phyloP scores from a whole-genome alignment of 805 yeast genomes.

The Sugiyamaella americana region DNA sequence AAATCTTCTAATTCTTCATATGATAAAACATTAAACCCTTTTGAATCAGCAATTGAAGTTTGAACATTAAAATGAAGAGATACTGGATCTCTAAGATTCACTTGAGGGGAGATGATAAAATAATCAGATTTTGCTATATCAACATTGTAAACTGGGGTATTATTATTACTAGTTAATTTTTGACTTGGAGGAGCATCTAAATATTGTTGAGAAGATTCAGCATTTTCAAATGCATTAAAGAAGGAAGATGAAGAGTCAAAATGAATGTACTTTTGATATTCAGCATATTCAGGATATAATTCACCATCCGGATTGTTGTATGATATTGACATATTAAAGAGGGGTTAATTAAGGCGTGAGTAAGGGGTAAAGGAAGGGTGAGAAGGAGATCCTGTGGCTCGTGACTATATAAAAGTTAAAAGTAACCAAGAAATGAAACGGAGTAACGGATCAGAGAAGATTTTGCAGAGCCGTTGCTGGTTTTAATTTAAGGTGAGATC shows the following conservation, averaged over 20 bases:
- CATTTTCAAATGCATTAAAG: conserved; percentile 18
- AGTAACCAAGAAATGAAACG: no score
- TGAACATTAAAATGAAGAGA: conserved; percentile 26
- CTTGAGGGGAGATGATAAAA: conserved; percentile 23
- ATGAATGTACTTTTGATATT: conserved; percentile 6
- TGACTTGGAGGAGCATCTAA: conserved; percentile 18
- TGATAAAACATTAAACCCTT: conserved; percentile 22
- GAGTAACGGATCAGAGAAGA: neutral
- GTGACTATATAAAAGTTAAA: no score
- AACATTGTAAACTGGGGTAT: conserved; percentile 2
- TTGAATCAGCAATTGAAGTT: conserved; percentile 24
- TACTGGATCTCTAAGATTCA: conserved; percentile 22
- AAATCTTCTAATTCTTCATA: conserved; percentile 23
- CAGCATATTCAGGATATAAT: conserved; percentile 9
- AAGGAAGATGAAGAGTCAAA: neutral
- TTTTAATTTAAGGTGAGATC: neutral
- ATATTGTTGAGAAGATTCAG: conserved; percentile 19
- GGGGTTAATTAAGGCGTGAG: no score
- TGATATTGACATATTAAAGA: no score
- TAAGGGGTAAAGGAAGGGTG: no score
- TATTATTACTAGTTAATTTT: neutral
- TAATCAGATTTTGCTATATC: conserved; percentile 15
- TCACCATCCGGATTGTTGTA: neutral
- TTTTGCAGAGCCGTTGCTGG: neutral
- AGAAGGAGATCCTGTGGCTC: no score